Conservation (phyloP, 176 grass and related monocot species). For the Triticum urartu region DNA sequence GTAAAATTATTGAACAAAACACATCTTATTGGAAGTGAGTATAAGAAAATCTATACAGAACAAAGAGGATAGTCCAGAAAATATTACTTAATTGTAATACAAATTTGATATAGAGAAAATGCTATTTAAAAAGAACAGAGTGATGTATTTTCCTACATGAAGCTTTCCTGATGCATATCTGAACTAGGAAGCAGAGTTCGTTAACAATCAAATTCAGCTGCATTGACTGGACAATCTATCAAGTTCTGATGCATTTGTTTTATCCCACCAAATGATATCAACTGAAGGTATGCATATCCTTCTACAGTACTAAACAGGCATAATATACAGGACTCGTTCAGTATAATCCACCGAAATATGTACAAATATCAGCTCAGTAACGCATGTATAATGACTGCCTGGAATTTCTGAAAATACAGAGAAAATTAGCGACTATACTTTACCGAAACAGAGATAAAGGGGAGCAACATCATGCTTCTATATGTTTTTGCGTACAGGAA, state of each 20-base stretch:
- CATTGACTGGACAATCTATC: not conserved
- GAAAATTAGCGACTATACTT: conserved; percentile 14
- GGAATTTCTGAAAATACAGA: not conserved
- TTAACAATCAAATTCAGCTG: not conserved
- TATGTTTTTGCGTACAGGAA: not conserved
- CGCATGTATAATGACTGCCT: not conserved
- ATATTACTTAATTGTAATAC: not conserved
- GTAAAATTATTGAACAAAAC: conserved; percentile 7
- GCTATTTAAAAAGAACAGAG: not conserved
- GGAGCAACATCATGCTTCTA: not conserved
- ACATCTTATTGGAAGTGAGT: conserved; percentile 11
- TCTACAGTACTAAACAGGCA: not conserved
- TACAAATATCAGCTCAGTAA: not conserved
- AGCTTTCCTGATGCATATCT: not conserved
- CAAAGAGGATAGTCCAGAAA: conserved; percentile 8
- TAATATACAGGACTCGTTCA: not conserved
- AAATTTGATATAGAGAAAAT: not conserved
- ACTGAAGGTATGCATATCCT: not conserved
- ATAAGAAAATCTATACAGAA: not conserved
- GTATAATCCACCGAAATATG: not conserved
- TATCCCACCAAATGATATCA: not conserved
- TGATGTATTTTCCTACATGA: not conserved
- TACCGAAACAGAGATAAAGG: not conserved
- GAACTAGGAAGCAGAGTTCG: not conserved
- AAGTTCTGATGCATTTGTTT: not conserved